Evolutionary conservation across 1,139 yeast species (phyloP).

Genomic region (Yamadazyma sp.): DNA sequence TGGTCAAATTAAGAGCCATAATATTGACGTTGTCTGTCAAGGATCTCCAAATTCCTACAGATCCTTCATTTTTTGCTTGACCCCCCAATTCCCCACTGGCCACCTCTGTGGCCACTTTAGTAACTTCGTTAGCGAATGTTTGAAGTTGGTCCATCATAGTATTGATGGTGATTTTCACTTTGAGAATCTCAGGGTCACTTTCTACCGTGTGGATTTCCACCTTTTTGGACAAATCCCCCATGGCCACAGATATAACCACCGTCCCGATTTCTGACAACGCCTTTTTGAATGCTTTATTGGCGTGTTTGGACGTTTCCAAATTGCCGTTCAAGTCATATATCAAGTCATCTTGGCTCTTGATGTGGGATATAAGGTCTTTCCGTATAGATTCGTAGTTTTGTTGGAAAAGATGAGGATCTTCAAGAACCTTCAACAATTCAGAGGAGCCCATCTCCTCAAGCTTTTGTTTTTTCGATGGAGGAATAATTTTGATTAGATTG

Average conservation of each 20-base stretch:
- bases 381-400: constrained; percentile 33
- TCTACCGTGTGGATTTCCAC: constrained; percentile 73
- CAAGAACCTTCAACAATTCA: constrained; percentile 36
- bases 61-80: constrained; percentile 79
- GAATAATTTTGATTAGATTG: constrained; percentile 18
- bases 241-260: constrained; percentile 80
- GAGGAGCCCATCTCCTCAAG: constrained; percentile 30
- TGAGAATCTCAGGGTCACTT: constrained; percentile 71
- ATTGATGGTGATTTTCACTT: constrained; percentile 78
- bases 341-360: constrained; percentile 32
- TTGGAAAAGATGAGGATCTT: constrained; percentile 40
- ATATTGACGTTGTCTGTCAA: constrained; percentile 82
- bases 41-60: constrained; percentile 85
- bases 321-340: constrained; percentile 34
- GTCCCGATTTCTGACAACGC: constrained; percentile 80
- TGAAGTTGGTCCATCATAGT: constrained; percentile 88
- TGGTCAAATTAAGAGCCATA: constrained; percentile 83
- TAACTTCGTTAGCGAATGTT: constrained; percentile 78
- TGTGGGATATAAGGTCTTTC: constrained; percentile 29
- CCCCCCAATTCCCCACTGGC: constrained; percentile 90
- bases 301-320: constrained; percentile 56
- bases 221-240: constrained; percentile 80
- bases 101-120: constrained; percentile 84
- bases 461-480: constrained; percentile 19
- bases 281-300: constrained; percentile 74